A percentile compares a stretch with the other conserved stretches of the same genome.
Conservation (phyloP, 371 early-diverging fungal genomes). For the Hamiltosporidium magnivora region DNA sequence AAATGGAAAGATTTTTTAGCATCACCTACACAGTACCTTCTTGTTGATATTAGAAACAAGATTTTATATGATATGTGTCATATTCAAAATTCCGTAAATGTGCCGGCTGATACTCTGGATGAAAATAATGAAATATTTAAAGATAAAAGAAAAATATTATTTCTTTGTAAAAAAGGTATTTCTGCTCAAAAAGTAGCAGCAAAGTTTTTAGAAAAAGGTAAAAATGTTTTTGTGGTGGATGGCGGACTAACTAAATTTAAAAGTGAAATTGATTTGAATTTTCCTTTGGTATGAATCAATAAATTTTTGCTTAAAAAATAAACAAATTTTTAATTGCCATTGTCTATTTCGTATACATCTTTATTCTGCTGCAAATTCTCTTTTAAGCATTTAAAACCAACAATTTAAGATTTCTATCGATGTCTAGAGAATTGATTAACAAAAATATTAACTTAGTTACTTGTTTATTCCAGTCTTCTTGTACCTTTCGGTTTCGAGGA, state of each 20-base stretch:
- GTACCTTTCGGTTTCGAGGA: no score
- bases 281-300: conserved; percentile 5
- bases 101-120: conserved; percentile 11
- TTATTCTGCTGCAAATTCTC: no score
- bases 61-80: conserved; percentile 27
- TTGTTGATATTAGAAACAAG: conserved; percentile 34
- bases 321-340: no score
- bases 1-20: conserved; percentile 22
- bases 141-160: conserved; percentile 12
- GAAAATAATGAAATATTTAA: background rate
- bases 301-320: background rate
- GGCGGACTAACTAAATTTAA: conserved; percentile 37
- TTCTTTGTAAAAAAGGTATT: conserved; percentile 38
- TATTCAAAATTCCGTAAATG: conserved; percentile 32
- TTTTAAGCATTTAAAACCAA: no score
- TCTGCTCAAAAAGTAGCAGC: conserved; percentile 20
- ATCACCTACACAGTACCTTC: conserved; percentile 11
- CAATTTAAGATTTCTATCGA: no score
- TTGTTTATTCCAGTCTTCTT: no score
- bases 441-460: no score
- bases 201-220: conserved; percentile 6
- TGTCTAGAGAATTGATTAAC: no score
- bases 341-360: no score
- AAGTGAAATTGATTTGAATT: conserved; percentile 7
- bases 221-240: conserved; percentile 14